phyloP scores from a whole-genome alignment of 371 early-diverging fungal species.

The Dichotomocladium elegans region DNA sequence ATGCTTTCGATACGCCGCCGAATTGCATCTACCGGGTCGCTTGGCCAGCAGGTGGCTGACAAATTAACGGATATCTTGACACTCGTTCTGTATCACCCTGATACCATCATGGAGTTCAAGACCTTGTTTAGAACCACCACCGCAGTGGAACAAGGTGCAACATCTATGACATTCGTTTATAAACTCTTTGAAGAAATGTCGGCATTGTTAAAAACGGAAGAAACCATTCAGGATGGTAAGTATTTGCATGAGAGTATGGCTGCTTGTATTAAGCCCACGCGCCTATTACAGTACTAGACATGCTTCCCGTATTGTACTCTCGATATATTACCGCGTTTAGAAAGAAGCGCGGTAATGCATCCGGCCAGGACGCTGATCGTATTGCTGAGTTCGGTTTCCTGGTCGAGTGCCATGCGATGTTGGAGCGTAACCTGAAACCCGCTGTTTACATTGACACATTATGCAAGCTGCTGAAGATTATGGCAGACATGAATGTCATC shows the following conservation, averaged over 20 bases:
- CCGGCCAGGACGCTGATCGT: slow-evolving; percentile 27
- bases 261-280: not conserved
- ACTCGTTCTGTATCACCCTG: slow-evolving; percentile 35
- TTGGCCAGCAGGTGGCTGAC: not conserved
- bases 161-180: slow-evolving; percentile 26
- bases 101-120: slow-evolving; percentile 38
- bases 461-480: slow-evolving; percentile 16
- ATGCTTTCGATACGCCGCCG: slow-evolving; percentile 17
- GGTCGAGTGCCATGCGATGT: slow-evolving; percentile 16
- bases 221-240: slow-evolving; percentile 28
- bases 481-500: slow-evolving; percentile 27
- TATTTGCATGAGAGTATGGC: not conserved
- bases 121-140: slow-evolving; percentile 25
- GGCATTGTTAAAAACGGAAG: slow-evolving; percentile 9
- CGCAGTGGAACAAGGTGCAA: not conserved
- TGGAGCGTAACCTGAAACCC: not conserved
- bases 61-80: slow-evolving; percentile 18
- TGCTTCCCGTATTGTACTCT: slow-evolving; percentile 24
- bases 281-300: slow-evolving; percentile 17
- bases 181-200: slow-evolving; percentile 37
- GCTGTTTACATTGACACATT: slow-evolving; percentile 14
- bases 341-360: slow-evolving; percentile 22
- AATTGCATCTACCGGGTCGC: not conserved
- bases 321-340: slow-evolving; percentile 28
- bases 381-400: slow-evolving; percentile 41